Conservation (phyloP, 148 eudicot species). For the Oxyria digyna region DNA sequence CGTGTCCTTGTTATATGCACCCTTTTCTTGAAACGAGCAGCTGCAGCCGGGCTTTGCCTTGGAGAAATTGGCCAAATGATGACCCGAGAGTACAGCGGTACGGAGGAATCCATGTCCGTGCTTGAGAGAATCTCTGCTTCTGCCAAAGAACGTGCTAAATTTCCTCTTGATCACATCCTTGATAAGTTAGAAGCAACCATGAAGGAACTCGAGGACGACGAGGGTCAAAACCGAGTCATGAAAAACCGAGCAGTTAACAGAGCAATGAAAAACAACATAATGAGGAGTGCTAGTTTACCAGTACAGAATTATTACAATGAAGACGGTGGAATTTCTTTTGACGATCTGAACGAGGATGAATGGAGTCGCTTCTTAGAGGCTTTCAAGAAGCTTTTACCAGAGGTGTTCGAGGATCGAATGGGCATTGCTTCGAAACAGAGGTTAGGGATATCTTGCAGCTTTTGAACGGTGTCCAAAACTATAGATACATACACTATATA, state of each 20-base stretch:
- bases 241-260: constrained; percentile 9
- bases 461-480: constrained; percentile 17
- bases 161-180: constrained; percentile 2
- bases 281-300: constrained; percentile 46
- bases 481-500: neutral
- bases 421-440: constrained; percentile 37
- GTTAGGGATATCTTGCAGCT: constrained; percentile 58
- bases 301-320: constrained; percentile 32
- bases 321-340: constrained; percentile 38
- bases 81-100: constrained; percentile 65
- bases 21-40: constrained; percentile 54
- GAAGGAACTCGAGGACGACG: constrained; percentile 11
- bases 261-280: neutral
- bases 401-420: constrained; percentile 56
- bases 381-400: constrained; percentile 50
- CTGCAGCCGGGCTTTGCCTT: constrained; percentile 56
- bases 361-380: constrained; percentile 59
- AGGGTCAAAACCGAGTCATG: constrained; percentile 4
- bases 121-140: constrained; percentile 50
- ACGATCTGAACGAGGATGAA: constrained; percentile 41
- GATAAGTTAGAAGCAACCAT: constrained; percentile 1
- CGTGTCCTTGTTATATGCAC: constrained; percentile 83
- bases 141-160: constrained; percentile 30
- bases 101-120: constrained; percentile 49
- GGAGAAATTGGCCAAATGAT: constrained; percentile 89